Conservation (phyloP, 345 rosid genomes). For the Viola odorata region DNA sequence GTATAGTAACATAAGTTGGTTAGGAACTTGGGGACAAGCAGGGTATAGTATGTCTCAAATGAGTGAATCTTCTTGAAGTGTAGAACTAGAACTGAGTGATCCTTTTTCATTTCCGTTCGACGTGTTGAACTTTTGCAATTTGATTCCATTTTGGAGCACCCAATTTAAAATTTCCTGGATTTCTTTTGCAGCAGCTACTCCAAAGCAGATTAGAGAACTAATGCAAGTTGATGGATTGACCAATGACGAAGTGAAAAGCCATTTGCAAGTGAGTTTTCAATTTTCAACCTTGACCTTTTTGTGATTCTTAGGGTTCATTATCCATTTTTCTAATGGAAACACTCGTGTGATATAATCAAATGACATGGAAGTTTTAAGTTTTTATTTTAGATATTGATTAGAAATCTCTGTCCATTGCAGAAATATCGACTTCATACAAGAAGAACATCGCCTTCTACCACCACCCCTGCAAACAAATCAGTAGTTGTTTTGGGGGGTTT, state of each 20-base stretch:
- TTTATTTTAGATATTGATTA: background rate
- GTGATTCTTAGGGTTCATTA: too few species aligned
- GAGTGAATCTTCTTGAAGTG: background rate
- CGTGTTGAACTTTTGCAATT: slow-evolving; percentile 1
- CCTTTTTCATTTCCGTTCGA: background rate
- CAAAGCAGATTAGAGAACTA: slow-evolving; percentile 91
- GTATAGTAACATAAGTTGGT: background rate
- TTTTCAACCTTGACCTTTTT: background rate
- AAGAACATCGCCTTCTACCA: slow-evolving; percentile 32
- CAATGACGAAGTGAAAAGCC: slow-evolving; percentile 98
- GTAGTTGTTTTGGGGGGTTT: slow-evolving; percentile 49
- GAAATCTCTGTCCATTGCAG: slow-evolving; percentile 32
- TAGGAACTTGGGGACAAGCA: background rate
- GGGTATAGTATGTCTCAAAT: slow-evolving; percentile 2
- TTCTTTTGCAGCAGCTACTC: slow-evolving; percentile 72
- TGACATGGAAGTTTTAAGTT: background rate
- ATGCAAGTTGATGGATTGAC: slow-evolving; percentile 95
- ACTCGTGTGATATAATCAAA: too few species aligned
- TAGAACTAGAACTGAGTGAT: background rate
- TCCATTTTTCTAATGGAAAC: too few species aligned
- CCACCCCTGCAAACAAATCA: slow-evolving; percentile 43
- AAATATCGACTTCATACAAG: slow-evolving; percentile 73
- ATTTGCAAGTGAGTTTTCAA: slow-evolving; percentile 63
- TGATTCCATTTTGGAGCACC: slow-evolving; percentile 4
- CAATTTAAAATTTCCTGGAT: slow-evolving; percentile 4